Percentiles rank a stretch among this genome's conserved stretches.
These are phyloP conservation scores for Hyphopichia khmerensis DNA, from an alignment of 1,139 yeast species.

Conservation along the genomic window DNA sequence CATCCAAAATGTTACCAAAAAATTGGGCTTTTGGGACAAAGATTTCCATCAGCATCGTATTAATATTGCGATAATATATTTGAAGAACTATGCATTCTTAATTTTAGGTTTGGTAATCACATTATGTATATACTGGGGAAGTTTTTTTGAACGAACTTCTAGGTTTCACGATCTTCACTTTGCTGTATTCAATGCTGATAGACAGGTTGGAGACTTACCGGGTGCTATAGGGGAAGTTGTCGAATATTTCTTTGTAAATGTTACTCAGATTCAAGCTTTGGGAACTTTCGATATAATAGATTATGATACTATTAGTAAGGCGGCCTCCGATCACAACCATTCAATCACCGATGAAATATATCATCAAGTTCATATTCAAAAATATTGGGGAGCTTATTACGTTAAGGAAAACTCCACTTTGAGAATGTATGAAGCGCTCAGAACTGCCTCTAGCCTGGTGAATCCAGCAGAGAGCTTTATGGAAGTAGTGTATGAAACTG, in stretches of 20 bases:
- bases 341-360: conserved; percentile 26
- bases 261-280: conserved; percentile 17
- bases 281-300: conserved; percentile 27
- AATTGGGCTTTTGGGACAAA: conserved; percentile 30
- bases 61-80: conserved; percentile 16
- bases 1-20: conserved; percentile 15
- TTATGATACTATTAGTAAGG: conserved; percentile 13
- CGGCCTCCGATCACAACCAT: conserved; percentile 19
- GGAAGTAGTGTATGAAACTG: conserved; percentile 30
- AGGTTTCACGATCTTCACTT: conserved; percentile 21
- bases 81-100: conserved; percentile 22
- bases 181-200: conserved; percentile 28
- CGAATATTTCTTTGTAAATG: conserved; percentile 20
- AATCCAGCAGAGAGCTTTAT: conserved; percentile 16
- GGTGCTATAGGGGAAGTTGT: conserved; percentile 25
- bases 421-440: conserved; percentile 17
- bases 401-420: conserved; percentile 28
- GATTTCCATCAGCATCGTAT: conserved; percentile 22
- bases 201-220: conserved; percentile 19
- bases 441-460: conserved; percentile 13
- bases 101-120: conserved; percentile 22
- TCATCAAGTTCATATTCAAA: conserved; percentile 30
- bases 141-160: conserved; percentile 21
- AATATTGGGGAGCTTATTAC: conserved; percentile 30
- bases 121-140: conserved; percentile 33